Base-by-base conservation (phyloP, 805 yeast species). In the Cyberlindnera petersonii region DNA sequence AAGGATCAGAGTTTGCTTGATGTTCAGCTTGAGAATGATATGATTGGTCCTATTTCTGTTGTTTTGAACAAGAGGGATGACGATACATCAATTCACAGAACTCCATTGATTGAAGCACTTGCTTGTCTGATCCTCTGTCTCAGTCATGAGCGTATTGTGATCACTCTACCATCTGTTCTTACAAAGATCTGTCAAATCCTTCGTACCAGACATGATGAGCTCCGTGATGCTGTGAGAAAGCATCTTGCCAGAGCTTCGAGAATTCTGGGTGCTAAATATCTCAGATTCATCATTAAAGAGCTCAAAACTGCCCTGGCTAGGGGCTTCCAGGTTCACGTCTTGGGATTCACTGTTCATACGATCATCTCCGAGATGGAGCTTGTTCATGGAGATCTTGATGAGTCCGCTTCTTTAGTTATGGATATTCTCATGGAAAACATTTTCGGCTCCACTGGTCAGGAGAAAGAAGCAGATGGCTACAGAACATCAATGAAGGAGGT, bases 401-500 rank as follows among this genome's bases (percentile, higher is more conserved):
- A 75, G 11, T 69, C 77, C 9, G 75, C 82, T 4, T 64, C 65
- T 2, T 50, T 82, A 39, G 63, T 89, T 10, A 79, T 82, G 49
- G 79, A 76, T 17, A 68, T 87, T 13, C 70, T 89, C 17, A 91
- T 91, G 96, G 95, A 88, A 55, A 96, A 91, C 55, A 74, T 79
- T 4, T 89, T 93, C 60, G 98, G 98, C 18, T 74, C 82, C 9
- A 85, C 95, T 4, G 95, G 96, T 24, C 83, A 82, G 55, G 98
- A 93, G 55, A 91, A 93, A 58, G 98, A 93, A 48, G 89, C 93
- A 5, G 97, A 88, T 45, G 96, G 88, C 15, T 91, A 93, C 55
- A 75, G 75, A 37, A 80, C 86, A 22, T 79, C 81, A 45, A 85
- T 88, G 79, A 85, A 83, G 52, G 98, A 91, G 66, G 91, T 93